These are phyloP conservation scores for Micractinium conductrix DNA, from an alignment of 139 green algal genomes.

Conservation along the genomic window DNA sequence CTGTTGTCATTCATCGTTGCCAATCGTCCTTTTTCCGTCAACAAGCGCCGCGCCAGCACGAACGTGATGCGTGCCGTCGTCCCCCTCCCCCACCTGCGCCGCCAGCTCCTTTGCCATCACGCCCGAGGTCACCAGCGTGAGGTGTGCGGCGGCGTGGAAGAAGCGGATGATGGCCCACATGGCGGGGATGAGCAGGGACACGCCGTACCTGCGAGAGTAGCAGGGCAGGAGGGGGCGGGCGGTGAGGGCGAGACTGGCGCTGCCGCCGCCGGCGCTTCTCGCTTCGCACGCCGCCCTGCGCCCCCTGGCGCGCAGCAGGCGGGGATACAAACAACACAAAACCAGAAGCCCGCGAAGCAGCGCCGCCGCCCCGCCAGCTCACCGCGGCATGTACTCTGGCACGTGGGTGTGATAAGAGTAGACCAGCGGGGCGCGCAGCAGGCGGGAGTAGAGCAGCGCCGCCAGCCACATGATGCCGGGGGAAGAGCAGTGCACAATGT, in stretches of 20 bases:
- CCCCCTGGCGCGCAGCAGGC: neutral
- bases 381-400: conserved; percentile 90
- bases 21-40: too few species aligned
- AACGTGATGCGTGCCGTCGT: too few species aligned
- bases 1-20: too few species aligned
- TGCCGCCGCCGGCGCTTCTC: neutral
- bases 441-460: conserved; percentile 88
- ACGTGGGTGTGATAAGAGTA: conserved; percentile 99
- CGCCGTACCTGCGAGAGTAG: conserved; percentile 66
- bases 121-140: conserved; percentile 66
- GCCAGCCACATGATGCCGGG: conserved; percentile 63
- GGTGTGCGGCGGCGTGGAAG: conserved; percentile 73
- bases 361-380: too few species aligned
- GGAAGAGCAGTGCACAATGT: conserved; percentile 51
- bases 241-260: neutral
- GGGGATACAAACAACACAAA: neutral
- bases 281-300: neutral
- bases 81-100: neutral
- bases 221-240: neutral
- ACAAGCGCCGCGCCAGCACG: too few species aligned
- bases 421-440: conserved; percentile 89
- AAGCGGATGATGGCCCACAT: conserved; percentile 95
- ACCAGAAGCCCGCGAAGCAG: too few species aligned
- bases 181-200: conserved; percentile 79
- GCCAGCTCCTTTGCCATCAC: conserved; percentile 38